These are phyloP conservation scores for Hypoxylon sp. DNA, from an alignment of 2,329 filamentous ascomycete genomes.

Conservation along the genomic window DNA sequence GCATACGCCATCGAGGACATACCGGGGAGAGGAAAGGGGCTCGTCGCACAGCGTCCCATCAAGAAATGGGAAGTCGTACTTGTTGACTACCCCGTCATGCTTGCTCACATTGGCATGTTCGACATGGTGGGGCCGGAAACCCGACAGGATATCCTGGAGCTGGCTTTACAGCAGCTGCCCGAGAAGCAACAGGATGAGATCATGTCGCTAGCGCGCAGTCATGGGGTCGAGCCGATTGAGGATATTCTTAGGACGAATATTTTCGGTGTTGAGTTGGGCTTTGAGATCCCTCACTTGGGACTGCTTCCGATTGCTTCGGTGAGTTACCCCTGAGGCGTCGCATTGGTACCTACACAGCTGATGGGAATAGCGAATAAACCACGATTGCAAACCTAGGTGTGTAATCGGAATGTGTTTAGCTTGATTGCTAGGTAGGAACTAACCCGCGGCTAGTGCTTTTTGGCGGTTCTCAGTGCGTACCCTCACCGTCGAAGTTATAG, in stretches of 20 bases:
- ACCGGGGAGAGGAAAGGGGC: slow-evolving; percentile 25
- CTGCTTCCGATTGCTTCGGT: slow-evolving; percentile 26
- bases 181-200: slow-evolving; percentile 24
- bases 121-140: slow-evolving; percentile 20
- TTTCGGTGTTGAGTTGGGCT: slow-evolving; percentile 29
- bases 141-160: slow-evolving; percentile 27
- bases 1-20: slow-evolving; percentile 19
- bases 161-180: slow-evolving; percentile 20
- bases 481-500: slow-evolving; percentile 27
- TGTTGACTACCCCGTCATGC: slow-evolving; percentile 25
- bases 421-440: not conserved
- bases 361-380: slow-evolving; percentile 29
- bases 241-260: slow-evolving; percentile 32
- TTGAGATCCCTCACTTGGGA: slow-evolving; percentile 28
- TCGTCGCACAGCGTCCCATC: slow-evolving; percentile 23
- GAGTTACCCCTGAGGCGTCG: not conserved
- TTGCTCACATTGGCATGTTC: slow-evolving; percentile 26
- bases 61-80: slow-evolving; percentile 26
- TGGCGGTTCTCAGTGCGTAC: slow-evolving; percentile 29
- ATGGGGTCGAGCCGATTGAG: slow-evolving; percentile 25
- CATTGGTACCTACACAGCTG: not conserved
- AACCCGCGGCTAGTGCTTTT: slow-evolving; percentile 18
- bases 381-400: slow-evolving; percentile 32
- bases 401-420: not conserved
- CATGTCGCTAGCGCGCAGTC: slow-evolving; percentile 18